Base-by-base conservation (phyloP, 2,329 filamentous ascomycete species). In the Epichloe hybrida region DNA sequence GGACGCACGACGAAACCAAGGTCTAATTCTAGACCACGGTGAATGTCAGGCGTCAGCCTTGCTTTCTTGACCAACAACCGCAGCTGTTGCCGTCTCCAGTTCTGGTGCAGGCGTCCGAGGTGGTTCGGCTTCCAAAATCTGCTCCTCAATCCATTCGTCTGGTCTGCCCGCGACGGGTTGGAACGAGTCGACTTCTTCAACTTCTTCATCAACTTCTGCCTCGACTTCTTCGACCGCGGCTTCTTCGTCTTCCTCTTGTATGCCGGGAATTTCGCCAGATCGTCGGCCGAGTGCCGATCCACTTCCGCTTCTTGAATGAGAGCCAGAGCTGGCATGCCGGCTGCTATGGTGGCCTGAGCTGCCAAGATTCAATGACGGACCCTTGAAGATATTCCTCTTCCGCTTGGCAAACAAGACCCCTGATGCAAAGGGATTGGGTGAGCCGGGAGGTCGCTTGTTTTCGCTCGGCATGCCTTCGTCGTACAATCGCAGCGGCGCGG, bases 301-400 rank as follows among this genome's bases (percentile, higher is more conserved):
- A 58, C 84, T 88, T 2, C 76, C 76, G 66, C 71, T 83, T 52
- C 76, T 73, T 65, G 75, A 70, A 58, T 77, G 69, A 50, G 72
- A 65, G 21, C 66, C 64, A 6, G 65, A 64, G 17, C 59, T 54
- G 2, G 54, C 53, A 54, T 67, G 74, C 50, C 75, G 68, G 60
- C 66, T 12, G 63, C 64, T 17, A 50, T 40, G 67, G 58, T 46
- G 64, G 58, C 31, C 66, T 60, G 42, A 61, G 56, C 61, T 69
- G 49, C 72, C 73, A 45, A 82, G 71, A 56, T 77, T 76, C 34
- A 84, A 69, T 66, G 81, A 81, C 0, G 88, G 88, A 0, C 88
- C 88, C 63, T 91, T 91, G 71, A 94, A 93, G 2, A 90, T 66
- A 51, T 81, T 88, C 52, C 85, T 78, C 69, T 91, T 94, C 52